A percentile compares a stretch with the other conserved stretches of the same genome.
Evolutionary conservation across 306 rosid species (phyloP).

Genomic region (Elaeagnus macrophylla): DNA sequence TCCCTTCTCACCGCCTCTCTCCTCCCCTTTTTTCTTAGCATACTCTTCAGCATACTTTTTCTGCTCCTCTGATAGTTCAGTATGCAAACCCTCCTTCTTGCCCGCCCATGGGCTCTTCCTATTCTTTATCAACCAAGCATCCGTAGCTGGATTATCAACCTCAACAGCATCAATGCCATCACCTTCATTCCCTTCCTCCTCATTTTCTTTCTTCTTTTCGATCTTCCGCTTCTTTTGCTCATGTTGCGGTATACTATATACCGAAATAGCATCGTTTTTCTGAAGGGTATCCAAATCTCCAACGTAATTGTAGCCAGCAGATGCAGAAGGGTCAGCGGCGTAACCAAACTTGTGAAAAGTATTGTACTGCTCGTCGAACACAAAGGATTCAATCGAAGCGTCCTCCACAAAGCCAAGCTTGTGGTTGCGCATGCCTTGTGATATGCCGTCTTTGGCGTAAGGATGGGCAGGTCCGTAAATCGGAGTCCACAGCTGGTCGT

Average conservation of each 20-base stretch:
- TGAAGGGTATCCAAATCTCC: constrained; percentile 61
- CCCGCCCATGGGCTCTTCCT: constrained; percentile 94
- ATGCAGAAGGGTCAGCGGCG: constrained; percentile 85
- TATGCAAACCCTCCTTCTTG: constrained; percentile 69
- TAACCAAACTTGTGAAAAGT: constrained; percentile 81
- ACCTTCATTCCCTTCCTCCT: constrained; percentile 15
- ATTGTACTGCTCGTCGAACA: constrained; percentile 91
- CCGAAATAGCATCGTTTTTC: constrained; percentile 58
- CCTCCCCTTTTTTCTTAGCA: constrained; percentile 96
- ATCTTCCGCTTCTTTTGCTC: constrained; percentile 66
- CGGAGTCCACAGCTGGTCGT: constrained; percentile 93
- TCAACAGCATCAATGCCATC: constrained; percentile 21
- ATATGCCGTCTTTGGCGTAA: constrained; percentile 82
- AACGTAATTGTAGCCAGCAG: constrained; percentile 55
- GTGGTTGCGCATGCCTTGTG: constrained; percentile 95
- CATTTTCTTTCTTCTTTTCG: constrained; percentile 40
- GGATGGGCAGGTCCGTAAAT: constrained; percentile 87
- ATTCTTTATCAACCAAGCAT: constrained; percentile 73
- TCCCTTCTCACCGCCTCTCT: constrained; percentile 60
- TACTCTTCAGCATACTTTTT: constrained; percentile 84
- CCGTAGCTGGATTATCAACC: constrained; percentile 65
- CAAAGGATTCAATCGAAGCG: constrained; percentile 71
- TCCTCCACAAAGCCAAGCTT: constrained; percentile 89
- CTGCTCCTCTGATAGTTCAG: constrained; percentile 81
- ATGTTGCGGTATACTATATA: constrained; percentile 66